Conservation (phyloP, 495 filamentous ascomycete genomes). For the Glarea lozoyensis region DNA sequence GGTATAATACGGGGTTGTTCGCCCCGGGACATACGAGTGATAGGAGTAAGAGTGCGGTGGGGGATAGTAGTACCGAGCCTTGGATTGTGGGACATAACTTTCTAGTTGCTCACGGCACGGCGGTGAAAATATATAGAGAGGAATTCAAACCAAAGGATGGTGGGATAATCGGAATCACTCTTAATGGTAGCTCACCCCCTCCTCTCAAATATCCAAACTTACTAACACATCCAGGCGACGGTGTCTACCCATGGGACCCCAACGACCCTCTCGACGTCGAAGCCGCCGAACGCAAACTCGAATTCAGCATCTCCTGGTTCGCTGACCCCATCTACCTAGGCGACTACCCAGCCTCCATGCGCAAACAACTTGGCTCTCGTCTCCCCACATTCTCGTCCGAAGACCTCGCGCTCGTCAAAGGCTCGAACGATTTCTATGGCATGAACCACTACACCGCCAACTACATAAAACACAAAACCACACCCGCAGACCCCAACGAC, state of each 20-base stretch:
- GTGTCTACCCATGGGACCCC: slow-evolving; percentile 47
- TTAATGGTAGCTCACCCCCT: slow-evolving; percentile 35
- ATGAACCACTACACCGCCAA: slow-evolving; percentile 84
- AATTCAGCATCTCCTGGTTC: slow-evolving; percentile 60
- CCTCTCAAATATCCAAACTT: neutral
- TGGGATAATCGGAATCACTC: slow-evolving; percentile 53
- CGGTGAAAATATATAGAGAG: slow-evolving; percentile 58
- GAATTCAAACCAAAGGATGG: slow-evolving; percentile 54
- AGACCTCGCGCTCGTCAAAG: slow-evolving; percentile 58
- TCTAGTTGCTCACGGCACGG: slow-evolving; percentile 47
- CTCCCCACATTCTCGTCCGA: slow-evolving; percentile 57
- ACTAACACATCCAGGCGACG: slow-evolving; percentile 32
- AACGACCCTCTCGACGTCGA: slow-evolving; percentile 47
- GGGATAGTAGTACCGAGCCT: slow-evolving; percentile 47
- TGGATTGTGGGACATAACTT: slow-evolving; percentile 57
- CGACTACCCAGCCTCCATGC: slow-evolving; percentile 68
- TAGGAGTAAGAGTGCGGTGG: slow-evolving; percentile 41
- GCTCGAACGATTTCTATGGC: slow-evolving; percentile 75
- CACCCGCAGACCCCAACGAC: slow-evolving; percentile 49
- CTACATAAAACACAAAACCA: slow-evolving; percentile 64
- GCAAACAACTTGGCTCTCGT: slow-evolving; percentile 60
- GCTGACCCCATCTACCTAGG: slow-evolving; percentile 70
- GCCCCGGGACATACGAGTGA: slow-evolving; percentile 52
- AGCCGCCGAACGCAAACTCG: slow-evolving; percentile 54
- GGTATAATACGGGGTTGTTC: slow-evolving; percentile 50